phyloP scores from a whole-genome alignment of 2,329 filamentous ascomycete genomes.

The Hymenoscyphus scutula region DNA sequence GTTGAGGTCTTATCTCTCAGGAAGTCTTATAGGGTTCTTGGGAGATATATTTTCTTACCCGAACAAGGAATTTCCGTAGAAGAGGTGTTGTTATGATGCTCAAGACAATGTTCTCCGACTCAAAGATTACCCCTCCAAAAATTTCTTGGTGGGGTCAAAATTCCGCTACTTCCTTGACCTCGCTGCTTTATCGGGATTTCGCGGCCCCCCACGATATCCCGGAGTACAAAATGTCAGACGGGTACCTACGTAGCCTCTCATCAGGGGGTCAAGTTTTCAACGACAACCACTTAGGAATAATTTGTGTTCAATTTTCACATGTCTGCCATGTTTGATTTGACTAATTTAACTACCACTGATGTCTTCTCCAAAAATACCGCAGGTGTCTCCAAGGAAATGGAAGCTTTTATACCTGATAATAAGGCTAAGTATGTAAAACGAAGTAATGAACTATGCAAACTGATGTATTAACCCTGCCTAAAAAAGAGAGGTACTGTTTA shows the following conservation, averaged over 20 bases:
- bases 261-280: background rate
- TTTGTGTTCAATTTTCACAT: background rate
- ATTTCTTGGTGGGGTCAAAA: background rate
- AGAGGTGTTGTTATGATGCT: background rate
- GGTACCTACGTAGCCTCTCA: background rate
- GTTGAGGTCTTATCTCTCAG: no score
- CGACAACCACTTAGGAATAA: background rate
- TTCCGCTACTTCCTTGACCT: background rate
- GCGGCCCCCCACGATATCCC: background rate
- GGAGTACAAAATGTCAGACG: background rate
- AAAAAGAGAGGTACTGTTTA: background rate
- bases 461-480: background rate
- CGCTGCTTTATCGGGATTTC: background rate
- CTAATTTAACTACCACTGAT: background rate
- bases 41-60: no score
- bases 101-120: no score
- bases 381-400: background rate
- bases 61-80: no score
- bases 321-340: background rate
- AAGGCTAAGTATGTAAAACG: background rate
- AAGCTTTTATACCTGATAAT: background rate
- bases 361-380: background rate
- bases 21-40: no score
- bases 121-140: conserved; percentile 1
- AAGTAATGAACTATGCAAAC: background rate